Base-by-base conservation (phyloP, 768 basidiomycete genomes). In the Guyanaporus albipodus region DNA sequence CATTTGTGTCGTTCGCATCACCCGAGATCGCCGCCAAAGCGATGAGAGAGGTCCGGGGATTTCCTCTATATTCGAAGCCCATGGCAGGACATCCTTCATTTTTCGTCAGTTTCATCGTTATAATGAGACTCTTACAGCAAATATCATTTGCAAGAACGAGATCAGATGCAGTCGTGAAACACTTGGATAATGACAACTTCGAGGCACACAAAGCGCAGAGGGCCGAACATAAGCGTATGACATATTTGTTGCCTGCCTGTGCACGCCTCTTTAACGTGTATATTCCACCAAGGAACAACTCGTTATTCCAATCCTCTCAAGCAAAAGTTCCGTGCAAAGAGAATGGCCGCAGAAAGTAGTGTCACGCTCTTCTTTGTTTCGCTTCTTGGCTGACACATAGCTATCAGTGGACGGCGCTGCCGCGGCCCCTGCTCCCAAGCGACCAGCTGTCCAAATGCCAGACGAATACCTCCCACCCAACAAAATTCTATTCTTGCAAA, bases 381-480 rank as follows among this genome's bases (percentile, higher is more conserved):
- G 31, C 17, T 29, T 8, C 17, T 37, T 49, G 36, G 39, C 27
- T 38, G 17, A 52, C 14, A n/a, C 53, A 22, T 38, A 31, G 4
- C 42, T 24, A 46, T 29, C 52, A 86, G 87, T 83, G 64, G 87
- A 87, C 38, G 87, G 87, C 21, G 79, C 75, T 22, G 71, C 80
- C 4, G 74, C 85, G 7, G 69, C 73, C 6, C 80, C 88, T 9
- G 80, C 78, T 24, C 69, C 87, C 17, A 90, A 83, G 68, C 79
- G 88, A 34, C 88, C 88, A 19, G 82, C 83, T 55, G 87, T 96
- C 50, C 91, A 94, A 66, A 96, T 98, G 92, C 94, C 95, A 32
- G 96, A 99, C 84, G 96, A 99, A 67, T 98, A 97, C 67, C 80
- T 99, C 7, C 96, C 96, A 2, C 95, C 96, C 31, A 99, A 99